These are phyloP conservation scores for Jimgerdemannia flammicorona DNA, from an alignment of 192 early-diverging fungal genomes.

Conservation along the genomic window DNA sequence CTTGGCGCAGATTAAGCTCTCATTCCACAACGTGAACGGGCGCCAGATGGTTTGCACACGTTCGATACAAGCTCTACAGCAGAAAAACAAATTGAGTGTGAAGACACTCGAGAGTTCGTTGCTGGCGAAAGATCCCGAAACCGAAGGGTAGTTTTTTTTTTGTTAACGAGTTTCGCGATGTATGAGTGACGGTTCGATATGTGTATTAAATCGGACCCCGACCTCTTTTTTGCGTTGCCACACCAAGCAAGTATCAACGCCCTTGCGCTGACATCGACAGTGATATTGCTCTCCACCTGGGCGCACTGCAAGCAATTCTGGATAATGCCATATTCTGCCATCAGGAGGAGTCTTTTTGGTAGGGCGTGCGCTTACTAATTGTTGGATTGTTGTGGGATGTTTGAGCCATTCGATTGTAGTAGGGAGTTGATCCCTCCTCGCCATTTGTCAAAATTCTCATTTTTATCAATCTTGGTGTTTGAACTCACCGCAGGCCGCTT, in stretches of 20 bases:
- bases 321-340: slow-evolving; percentile 17
- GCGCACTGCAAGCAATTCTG: slow-evolving; percentile 51
- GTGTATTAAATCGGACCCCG: neutral
- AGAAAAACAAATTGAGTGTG: slow-evolving; percentile 46
- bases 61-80: slow-evolving; percentile 73
- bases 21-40: slow-evolving; percentile 76
- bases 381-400: too few species aligned
- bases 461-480: neutral
- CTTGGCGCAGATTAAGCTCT: slow-evolving; percentile 88
- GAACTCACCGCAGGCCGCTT: neutral
- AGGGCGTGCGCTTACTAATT: too few species aligned
- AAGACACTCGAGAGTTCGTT: slow-evolving; percentile 83
- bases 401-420: too few species aligned
- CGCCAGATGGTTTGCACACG: slow-evolving; percentile 72
- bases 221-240: too few species aligned
- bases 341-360: neutral
- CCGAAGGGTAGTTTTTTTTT: slow-evolving; percentile 32
- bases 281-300: too few species aligned
- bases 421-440: too few species aligned
- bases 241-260: slow-evolving; percentile 70
- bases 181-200: neutral
- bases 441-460: too few species aligned
- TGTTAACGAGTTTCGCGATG: neutral
- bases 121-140: slow-evolving; percentile 47
- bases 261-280: slow-evolving; percentile 55